Percentiles rank a stretch among this genome's conserved stretches.
These are phyloP conservation scores for Penicillium sp. DNA, from an alignment of 2,329 filamentous ascomycete species.

Conservation along the genomic window DNA sequence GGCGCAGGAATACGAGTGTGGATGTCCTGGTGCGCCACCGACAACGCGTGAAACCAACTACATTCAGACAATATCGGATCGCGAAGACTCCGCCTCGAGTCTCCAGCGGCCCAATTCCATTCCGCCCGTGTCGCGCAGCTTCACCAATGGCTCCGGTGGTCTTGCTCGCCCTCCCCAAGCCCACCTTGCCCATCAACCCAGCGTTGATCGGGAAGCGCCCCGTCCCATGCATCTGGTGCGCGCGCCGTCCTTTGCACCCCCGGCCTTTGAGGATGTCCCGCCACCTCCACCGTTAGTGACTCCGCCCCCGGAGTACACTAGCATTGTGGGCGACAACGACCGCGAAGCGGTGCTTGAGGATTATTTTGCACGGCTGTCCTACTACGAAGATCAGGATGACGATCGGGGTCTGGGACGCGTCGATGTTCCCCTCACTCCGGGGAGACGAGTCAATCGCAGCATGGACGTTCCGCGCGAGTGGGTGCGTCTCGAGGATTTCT, in stretches of 20 bases:
- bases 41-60: slow-evolving; percentile 22
- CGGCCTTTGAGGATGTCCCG: slow-evolving; percentile 75
- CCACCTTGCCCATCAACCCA: slow-evolving; percentile 44
- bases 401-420: slow-evolving; percentile 41
- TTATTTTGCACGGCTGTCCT: slow-evolving; percentile 74
- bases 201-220: slow-evolving; percentile 37
- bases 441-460: slow-evolving; percentile 56
- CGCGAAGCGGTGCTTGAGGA: slow-evolving; percentile 68
- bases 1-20: slow-evolving; percentile 57
- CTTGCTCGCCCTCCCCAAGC: slow-evolving; percentile 45
- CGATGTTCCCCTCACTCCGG: slow-evolving; percentile 59
- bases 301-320: slow-evolving; percentile 78
- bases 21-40: slow-evolving; percentile 60
- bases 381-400: slow-evolving; percentile 58
- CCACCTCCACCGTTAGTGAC: slow-evolving; percentile 69
- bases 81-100: slow-evolving; percentile 24
- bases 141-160: slow-evolving; percentile 35
- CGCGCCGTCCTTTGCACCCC: slow-evolving; percentile 79
- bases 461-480: slow-evolving; percentile 58
- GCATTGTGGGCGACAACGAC: slow-evolving; percentile 63
- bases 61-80: slow-evolving; percentile 17
- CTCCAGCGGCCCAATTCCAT: slow-evolving; percentile 16
- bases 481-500: slow-evolving; percentile 38
- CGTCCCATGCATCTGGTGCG: slow-evolving; percentile 81
- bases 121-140: slow-evolving; percentile 29